Evolutionary conservation across 495 filamentous ascomycete genomes (phyloP).

Genomic region (Xylaria curta): DNA sequence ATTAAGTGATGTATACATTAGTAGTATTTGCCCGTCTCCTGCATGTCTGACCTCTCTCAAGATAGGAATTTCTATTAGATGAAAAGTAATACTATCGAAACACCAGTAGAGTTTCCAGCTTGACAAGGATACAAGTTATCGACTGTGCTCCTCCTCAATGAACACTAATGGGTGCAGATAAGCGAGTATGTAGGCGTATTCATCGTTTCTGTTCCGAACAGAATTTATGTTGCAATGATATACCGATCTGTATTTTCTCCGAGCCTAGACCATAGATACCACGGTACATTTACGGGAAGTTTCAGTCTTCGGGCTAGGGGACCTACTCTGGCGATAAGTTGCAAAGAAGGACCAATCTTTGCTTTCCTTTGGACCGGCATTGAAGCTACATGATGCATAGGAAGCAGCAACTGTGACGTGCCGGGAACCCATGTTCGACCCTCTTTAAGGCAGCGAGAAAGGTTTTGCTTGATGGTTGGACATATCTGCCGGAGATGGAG

Average conservation of each 20-base stretch:
- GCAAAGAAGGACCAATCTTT: not conserved
- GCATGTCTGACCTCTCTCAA: no score
- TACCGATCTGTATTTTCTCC: not conserved
- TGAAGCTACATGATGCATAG: not conserved
- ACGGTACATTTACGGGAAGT: not conserved
- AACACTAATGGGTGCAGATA: no score
- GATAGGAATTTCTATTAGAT: no score
- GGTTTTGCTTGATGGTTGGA: not conserved
- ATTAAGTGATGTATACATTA: no score
- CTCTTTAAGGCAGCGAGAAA: not conserved
- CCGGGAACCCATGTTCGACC: not conserved
- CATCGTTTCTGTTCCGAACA: not conserved
- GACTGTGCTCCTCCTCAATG: no score
- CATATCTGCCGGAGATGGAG: not conserved
- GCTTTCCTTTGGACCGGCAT: not conserved
- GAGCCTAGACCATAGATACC: not conserved
- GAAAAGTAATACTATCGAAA: no score
- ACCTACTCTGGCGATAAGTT: not conserved
- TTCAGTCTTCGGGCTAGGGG: not conserved
- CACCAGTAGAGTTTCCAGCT: no score
- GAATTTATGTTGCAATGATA: not conserved
- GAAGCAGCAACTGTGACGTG: not conserved
- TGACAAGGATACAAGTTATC: no score
- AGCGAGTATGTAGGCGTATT: not conserved
- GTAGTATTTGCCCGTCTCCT: no score